Evolutionary conservation across 257 asterid species (phyloP).

Genomic region (Gentiana macrophylla): DNA sequence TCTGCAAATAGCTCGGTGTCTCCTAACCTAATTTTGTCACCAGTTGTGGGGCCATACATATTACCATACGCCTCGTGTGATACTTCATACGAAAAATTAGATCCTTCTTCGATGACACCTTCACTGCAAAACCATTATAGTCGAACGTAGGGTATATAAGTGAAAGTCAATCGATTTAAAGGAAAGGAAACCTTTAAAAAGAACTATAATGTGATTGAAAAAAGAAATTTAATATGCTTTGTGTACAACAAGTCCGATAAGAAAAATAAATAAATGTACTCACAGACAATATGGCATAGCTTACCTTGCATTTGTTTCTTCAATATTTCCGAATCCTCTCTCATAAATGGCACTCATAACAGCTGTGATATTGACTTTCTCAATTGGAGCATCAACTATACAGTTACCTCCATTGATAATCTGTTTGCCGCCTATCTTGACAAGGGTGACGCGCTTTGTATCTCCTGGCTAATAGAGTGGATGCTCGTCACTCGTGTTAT

Average conservation of each 20-base stretch:
- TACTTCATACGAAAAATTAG: constrained; percentile 40
- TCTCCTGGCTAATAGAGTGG: constrained; percentile 81
- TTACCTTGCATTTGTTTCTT: constrained; percentile 55
- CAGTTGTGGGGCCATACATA: constrained; percentile 87
- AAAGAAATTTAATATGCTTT: constrained; percentile 9
- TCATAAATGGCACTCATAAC: constrained; percentile 46
- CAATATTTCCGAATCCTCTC: constrained; percentile 39
- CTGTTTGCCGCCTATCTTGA: constrained; percentile 63
- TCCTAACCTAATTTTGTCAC: constrained; percentile 86
- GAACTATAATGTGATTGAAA: not conserved
- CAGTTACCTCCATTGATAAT: constrained; percentile 84
- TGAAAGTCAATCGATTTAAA: not conserved
- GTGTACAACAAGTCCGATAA: constrained; percentile 2
- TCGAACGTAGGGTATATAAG: constrained; percentile 6
- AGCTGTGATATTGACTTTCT: constrained; percentile 26
- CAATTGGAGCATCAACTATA: constrained; percentile 57
- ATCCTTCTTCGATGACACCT: constrained; percentile 47
- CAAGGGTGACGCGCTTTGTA: constrained; percentile 77
- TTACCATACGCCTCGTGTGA: constrained; percentile 71
- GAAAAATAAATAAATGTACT: constrained; percentile 3
- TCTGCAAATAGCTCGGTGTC: constrained; percentile 87
- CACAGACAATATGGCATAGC: constrained; percentile 2
- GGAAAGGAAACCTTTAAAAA: not conserved
- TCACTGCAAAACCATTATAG: constrained; percentile 44
- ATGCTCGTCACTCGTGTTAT: constrained; percentile 1